Base-by-base conservation (phyloP, 192 early-diverging fungal genomes). In the Thoreauomyces humboldtii region DNA sequence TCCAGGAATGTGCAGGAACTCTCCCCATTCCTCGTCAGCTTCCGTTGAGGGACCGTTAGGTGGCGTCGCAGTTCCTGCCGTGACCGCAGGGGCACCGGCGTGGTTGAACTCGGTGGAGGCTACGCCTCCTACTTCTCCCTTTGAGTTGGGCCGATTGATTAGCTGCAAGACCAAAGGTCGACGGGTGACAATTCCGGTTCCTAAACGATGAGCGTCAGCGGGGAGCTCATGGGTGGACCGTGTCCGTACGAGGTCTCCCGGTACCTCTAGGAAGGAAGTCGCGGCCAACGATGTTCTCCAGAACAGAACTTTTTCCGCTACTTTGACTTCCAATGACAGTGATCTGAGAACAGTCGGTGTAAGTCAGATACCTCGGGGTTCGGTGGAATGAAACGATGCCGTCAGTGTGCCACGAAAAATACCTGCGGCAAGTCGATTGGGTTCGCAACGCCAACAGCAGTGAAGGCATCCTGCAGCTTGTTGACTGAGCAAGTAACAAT, bases 1-100 rank as follows among this genome's bases (percentile, higher is more conserved):
- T 7, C 96, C 96, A 1, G 98, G 98, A 61, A 94, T 75, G 73
- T 99, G 98, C 61, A 99, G 75, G 72, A 99, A 99, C 75, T 99
- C 98, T 38, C 98, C 98, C 95, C 95, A 99, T 74, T 99, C 98
- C 21, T 75, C 68, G 45, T 31, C 56, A 24, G 42, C 55, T 62
- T 67, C 75, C 50, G 64, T 27, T 9, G 38, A 24, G 2, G 67
- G 44, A 17, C 47, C 37, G 11, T 27, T 45, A 21, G 72, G 50
- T 21, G 77, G 54, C 12, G 44, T 56, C 3, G 59, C 41, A 11
- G 74, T 38, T 19, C 29, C 45, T 15, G 24, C 24, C 31, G 24
- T 52, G n/a, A 37, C 14, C 1, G 47, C 21, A 12, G 27, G 53
- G 53, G 61, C 41, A n/a, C n/a, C n/a, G 22, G 70, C 51, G 25